Base-by-base conservation (phyloP, 1,284 basidiomycete species). In the Rhodofomes roseus region DNA sequence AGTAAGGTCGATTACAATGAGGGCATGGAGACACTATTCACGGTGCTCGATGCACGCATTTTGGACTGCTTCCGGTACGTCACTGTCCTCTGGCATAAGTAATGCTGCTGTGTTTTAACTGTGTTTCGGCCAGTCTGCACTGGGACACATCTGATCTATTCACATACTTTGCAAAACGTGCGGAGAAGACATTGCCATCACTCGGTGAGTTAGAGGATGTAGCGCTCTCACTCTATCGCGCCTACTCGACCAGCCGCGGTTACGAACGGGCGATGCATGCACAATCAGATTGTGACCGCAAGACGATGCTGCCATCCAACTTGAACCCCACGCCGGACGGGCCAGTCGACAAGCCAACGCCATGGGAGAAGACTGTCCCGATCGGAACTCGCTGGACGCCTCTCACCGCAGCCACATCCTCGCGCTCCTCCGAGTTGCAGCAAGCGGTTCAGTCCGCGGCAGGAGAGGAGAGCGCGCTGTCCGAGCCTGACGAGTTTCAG, bases 1-100 rank as follows among this genome's bases (percentile, higher is more conserved):
- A 53, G 34, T 5, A 53, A 67, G 72, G 66, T 71, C 9, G 71
- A 73, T 41, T 75, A 70, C 58, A 68, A 73, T 59, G 67, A 68
- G 1, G 58, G 52, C 16, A 53, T 57, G 1, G 59, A 73, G 39
- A 60, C 66, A n/a, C 29, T 62, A 1, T 68, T 65, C 43, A 34
- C 66, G 1, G 64, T 73, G 1, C 66, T 71, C 2, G 68, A 73
- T 63, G 65, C 54, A 4, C 60, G 67, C 6, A 68, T 71, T 60
- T 65, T 73, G 1, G n/a, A 73, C 48, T 71, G 69, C 48, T 73
- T 68, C 70, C 55, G 66, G 70, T 71, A 55, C 44, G 62, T 41
- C 18, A 41, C 40, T 34, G 31, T 11, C 31, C 11, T 34, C 31
- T 4, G 20, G 12, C 6, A 8, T 20, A 7, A n/a, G 8, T 1